Evolutionary conservation across 2,329 filamentous ascomycete genomes (phyloP).

Genomic region (Gyromitra esculenta): DNA sequence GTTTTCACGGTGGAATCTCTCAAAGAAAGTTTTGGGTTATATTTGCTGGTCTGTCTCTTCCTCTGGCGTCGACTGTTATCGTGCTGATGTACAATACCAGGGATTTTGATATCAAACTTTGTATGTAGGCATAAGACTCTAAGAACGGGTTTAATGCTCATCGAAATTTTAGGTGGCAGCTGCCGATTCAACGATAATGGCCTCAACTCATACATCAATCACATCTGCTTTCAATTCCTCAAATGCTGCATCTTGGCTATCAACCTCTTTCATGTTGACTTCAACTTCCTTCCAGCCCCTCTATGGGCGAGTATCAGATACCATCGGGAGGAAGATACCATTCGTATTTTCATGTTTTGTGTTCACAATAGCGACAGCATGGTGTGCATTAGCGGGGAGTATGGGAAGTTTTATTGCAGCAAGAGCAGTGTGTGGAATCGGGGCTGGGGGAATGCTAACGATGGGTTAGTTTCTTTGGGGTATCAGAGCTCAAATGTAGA

Average conservation of each 20-base stretch:
- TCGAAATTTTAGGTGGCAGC: constrained; percentile 57
- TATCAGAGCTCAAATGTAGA: background rate
- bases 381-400: constrained; percentile 74
- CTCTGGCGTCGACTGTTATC: background rate
- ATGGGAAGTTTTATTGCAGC: constrained; percentile 77
- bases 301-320: constrained; percentile 77
- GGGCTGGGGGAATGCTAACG: constrained; percentile 75
- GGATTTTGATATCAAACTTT: constrained; percentile 51
- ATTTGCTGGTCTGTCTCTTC: constrained; percentile 41
- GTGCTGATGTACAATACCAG: constrained; percentile 30
- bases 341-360: constrained; percentile 72
- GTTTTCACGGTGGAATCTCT: constrained; percentile 47
- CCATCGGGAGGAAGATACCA: constrained; percentile 73
- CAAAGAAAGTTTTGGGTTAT: constrained; percentile 50
- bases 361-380: constrained; percentile 72
- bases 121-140: constrained; percentile 7
- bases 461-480: constrained; percentile 66
- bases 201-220: constrained; percentile 80
- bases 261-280: constrained; percentile 79
- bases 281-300: constrained; percentile 80
- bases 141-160: background rate
- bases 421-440: constrained; percentile 75
- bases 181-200: constrained; percentile 85
- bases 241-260: constrained; percentile 83
- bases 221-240: constrained; percentile 81